Base-by-base conservation (phyloP, 2,329 filamentous ascomycete species). In the Didymella pomorum region DNA sequence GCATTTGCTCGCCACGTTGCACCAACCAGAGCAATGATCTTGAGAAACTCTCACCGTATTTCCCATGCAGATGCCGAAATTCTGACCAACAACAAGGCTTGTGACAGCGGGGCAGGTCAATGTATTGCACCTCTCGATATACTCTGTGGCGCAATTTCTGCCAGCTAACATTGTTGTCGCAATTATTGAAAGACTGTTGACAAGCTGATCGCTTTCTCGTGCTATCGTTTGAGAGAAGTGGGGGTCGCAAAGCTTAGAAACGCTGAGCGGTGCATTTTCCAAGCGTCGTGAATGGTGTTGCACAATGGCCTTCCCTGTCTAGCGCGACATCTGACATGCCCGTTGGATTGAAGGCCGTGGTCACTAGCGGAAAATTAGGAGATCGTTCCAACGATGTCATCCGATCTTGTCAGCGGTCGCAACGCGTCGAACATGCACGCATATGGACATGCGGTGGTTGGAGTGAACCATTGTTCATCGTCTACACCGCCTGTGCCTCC, bases 1-100 rank as follows among this genome's bases (percentile, higher is more conserved):
- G 57, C 57, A 56, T 58, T 50, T 51, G 56, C 50, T 50, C 42
- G 57, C 57, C 57, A 60, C 57, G 57, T 60, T 42, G 51, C 57
- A 60, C 57, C 57, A 60, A 48, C 47, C 57, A 58, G 39, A 42
- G 47, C 47, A 18, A 31, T 18, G 26, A 52, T 6, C 44, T 23
- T 10, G 20, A 47, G 52, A 44, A 49, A 46, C 18, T 51, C 46
- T 52, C 52, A 52, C 57, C 42, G 57, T 48, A 52, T 20, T 44
- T 56, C 47, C 23, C 23, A 37, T 58, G 50, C 50, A 50, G 28
- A 28, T 35, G 28, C 31, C 31, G 18, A 25, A 23, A 14, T 45
- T 42, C 21, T 46, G 41, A 46, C 56, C 45, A 54, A 58, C 56
- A 29, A 46, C n/a, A 26, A 47, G 20, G 39, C 56, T 53, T 41